phyloP scores from a whole-genome alignment of 768 basidiomycete genomes.

The Udeniomyces megalosporus region DNA sequence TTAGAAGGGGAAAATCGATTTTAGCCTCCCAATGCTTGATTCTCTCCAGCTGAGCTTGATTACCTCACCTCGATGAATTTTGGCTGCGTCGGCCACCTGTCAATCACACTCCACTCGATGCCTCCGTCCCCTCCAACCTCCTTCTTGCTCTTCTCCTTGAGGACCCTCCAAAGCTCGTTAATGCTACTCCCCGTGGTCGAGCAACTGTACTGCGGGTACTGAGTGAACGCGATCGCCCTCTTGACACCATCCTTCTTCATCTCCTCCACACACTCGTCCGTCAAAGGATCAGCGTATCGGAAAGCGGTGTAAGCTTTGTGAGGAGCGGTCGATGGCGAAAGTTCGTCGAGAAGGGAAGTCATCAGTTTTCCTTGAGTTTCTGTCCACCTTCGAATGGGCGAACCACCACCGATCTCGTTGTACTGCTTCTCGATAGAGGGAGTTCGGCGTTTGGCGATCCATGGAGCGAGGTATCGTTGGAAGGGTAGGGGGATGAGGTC shows the following conservation, averaged over 20 bases:
- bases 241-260: slow-evolving; percentile 82
- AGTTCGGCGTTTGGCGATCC: slow-evolving; percentile 74
- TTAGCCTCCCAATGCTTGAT: neutral
- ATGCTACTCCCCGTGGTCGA: slow-evolving; percentile 94
- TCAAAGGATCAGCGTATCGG: slow-evolving; percentile 75
- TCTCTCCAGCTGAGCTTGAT: neutral
- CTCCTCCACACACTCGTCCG: slow-evolving; percentile 60
- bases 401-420: slow-evolving; percentile 84
- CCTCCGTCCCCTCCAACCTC: slow-evolving; percentile 42
- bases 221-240: slow-evolving; percentile 86
- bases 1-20: no score
- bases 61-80: slow-evolving; percentile 73
- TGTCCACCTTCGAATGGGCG: slow-evolving; percentile 85
- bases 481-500: slow-evolving; percentile 93
- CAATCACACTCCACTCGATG: slow-evolving; percentile 92
- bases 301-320: slow-evolving; percentile 95
- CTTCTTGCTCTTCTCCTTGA: slow-evolving; percentile 24
- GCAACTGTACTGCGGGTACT: slow-evolving; percentile 97
- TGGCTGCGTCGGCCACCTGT: slow-evolving; percentile 90
- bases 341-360: slow-evolving; percentile 77
- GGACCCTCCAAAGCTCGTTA: slow-evolving; percentile 58
- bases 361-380: slow-evolving; percentile 74
- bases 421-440: slow-evolving; percentile 93
- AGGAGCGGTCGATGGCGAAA: slow-evolving; percentile 82
- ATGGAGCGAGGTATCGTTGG: slow-evolving; percentile 69